phyloP scores from a whole-genome alignment of 2,329 filamentous ascomycete genomes.

The Monosporascus sp. region DNA sequence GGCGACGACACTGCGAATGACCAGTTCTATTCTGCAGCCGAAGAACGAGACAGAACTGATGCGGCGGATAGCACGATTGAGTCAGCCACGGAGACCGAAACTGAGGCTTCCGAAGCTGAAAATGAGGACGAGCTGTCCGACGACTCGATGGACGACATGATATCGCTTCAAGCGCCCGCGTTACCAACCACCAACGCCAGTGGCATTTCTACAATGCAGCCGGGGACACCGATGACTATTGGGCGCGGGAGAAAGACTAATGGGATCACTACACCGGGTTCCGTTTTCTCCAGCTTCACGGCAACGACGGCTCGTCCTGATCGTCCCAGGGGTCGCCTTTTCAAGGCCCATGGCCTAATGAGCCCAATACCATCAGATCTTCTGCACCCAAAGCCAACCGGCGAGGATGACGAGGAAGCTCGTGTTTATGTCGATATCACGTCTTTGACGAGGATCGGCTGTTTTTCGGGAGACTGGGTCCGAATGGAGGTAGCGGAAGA shows the following conservation, averaged over 20 bases:
- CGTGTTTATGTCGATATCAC: constrained; percentile 87
- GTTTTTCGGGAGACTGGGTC: constrained; percentile 97
- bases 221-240: constrained; percentile 73
- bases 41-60: constrained; percentile 64
- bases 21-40: constrained; percentile 87
- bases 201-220: constrained; percentile 71
- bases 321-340: constrained; percentile 69
- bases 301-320: constrained; percentile 74
- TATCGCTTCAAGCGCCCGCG: constrained; percentile 76
- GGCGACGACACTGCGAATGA: constrained; percentile 85
- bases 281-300: constrained; percentile 85
- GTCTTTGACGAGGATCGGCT: constrained; percentile 82
- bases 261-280: constrained; percentile 76
- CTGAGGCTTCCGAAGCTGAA: constrained; percentile 58
- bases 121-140: constrained; percentile 77
- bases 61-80: constrained; percentile 55
- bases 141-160: constrained; percentile 89
- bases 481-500: constrained; percentile 74
- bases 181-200: constrained; percentile 75
- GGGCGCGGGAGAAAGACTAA: constrained; percentile 62
- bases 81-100: constrained; percentile 56
- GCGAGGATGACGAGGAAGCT: constrained; percentile 79
- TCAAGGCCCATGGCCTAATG: constrained; percentile 76
- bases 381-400: constrained; percentile 74
- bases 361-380: constrained; percentile 68